Conservation (phyloP, 202 grass and related monocot species). For the Elaeis oleifera region DNA sequence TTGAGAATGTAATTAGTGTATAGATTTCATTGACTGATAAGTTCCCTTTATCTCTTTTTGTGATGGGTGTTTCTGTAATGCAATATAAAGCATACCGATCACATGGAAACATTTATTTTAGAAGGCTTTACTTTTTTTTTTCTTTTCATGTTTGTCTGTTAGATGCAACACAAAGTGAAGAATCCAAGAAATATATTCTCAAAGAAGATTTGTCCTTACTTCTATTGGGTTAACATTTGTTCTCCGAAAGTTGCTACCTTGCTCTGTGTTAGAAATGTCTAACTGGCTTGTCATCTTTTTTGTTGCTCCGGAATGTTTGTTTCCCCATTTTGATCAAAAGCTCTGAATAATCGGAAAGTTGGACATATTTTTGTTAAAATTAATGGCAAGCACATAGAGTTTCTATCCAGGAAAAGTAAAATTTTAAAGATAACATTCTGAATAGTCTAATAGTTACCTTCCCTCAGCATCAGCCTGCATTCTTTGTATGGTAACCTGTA, state of each 20-base stretch:
- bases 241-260: slow-evolving; percentile 30
- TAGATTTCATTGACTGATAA: too few relatives aligned
- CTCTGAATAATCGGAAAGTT: slow-evolving; percentile 14
- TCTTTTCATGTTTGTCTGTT: slow-evolving; percentile 33
- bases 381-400: not conserved
- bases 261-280: slow-evolving; percentile 48
- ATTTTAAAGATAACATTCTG: too few relatives aligned
- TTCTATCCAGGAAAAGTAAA: not conserved
- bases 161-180: slow-evolving; percentile 29
- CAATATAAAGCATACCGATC: too few relatives aligned
- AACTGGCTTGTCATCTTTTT: slow-evolving; percentile 28
- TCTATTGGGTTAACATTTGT: slow-evolving; percentile 40
- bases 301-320: slow-evolving; percentile 39
- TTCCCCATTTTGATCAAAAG: slow-evolving; percentile 41
- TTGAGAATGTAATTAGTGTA: too few relatives aligned
- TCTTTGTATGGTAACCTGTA: slow-evolving; percentile 94
- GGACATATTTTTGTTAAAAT: slow-evolving; percentile 22
- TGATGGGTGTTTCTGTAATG: too few relatives aligned
- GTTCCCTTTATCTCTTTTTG: too few relatives aligned
- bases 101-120: too few relatives aligned
- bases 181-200: slow-evolving; percentile 15
- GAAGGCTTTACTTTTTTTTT: not conserved
- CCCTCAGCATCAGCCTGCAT: slow-evolving; percentile 61
- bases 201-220: slow-evolving; percentile 32
- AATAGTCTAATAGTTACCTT: slow-evolving; percentile 27